Evolutionary conservation across 1,284 basidiomycete genomes (phyloP).

Genomic region (Stereum hirsutum): DNA sequence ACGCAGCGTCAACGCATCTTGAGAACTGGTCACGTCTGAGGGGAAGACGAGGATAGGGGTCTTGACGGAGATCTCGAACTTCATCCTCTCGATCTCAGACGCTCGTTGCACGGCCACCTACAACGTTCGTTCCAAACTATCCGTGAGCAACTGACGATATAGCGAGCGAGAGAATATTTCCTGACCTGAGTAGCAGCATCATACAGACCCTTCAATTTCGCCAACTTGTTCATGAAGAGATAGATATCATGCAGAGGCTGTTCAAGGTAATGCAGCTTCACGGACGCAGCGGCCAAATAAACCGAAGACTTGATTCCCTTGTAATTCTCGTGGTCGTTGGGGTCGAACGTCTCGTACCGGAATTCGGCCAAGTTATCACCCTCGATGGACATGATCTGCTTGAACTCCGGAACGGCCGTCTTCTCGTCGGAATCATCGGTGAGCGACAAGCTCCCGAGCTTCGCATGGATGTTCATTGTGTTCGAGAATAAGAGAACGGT

Average conservation of each 20-base stretch:
- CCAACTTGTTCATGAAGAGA: constrained; percentile 81
- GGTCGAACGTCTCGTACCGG: constrained; percentile 90
- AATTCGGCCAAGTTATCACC: constrained; percentile 95
- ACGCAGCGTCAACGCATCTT: constrained; percentile 72
- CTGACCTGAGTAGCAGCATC: constrained; percentile 93
- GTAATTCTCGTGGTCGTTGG: constrained; percentile 50
- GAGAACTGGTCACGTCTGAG: constrained; percentile 51
- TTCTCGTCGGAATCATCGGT: constrained; percentile 66
- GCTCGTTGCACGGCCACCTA: constrained; percentile 89
- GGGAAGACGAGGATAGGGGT: constrained; percentile 93
- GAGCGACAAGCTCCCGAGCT: constrained; percentile 81
- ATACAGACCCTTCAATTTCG: constrained; percentile 88
- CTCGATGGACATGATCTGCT: constrained; percentile 89
- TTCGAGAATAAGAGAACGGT: constrained; percentile 69
- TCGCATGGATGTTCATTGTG: constrained; percentile 75
- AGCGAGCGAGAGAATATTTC: too few species aligned
- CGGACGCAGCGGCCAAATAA: constrained; percentile 81
- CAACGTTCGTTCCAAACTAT: too few species aligned
- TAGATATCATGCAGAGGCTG: constrained; percentile 83
- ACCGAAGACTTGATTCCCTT: constrained; percentile 85
- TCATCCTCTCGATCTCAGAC: constrained; percentile 84
- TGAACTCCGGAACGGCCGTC: constrained; percentile 62
- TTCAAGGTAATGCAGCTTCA: constrained; percentile 87
- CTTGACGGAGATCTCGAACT: constrained; percentile 86
- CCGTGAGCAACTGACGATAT: too few species aligned